These are phyloP conservation scores for Halteria grandinella DNA, from an alignment of 73 alveolate species.

Conservation along the genomic window DNA sequence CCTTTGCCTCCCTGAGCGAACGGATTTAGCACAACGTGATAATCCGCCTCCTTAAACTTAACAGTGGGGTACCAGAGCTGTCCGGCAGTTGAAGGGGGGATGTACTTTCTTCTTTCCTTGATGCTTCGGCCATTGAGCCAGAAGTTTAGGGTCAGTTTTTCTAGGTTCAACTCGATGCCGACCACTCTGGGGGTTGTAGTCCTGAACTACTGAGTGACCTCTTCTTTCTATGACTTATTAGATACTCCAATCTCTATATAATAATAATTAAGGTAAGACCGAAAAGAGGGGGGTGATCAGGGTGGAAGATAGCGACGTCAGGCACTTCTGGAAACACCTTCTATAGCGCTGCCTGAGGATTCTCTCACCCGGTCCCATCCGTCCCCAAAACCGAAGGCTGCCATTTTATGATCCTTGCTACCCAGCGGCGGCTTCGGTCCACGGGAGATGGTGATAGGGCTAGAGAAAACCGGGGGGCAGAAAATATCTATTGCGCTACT, in stretches of 20 bases:
- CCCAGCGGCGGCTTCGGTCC: no score
- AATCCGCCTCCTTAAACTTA: constrained; percentile 53
- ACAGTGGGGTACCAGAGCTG: constrained; percentile 64
- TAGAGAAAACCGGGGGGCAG: constrained; percentile 9
- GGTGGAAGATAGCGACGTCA: no score
- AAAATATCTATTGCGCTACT: not conserved
- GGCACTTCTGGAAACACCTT: no score
- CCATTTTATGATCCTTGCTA: no score
- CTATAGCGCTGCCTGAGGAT: no score
- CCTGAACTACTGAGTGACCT: constrained; percentile 54
- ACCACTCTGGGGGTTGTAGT: constrained; percentile 80
- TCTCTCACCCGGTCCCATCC: no score
- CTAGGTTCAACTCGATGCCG: constrained; percentile 69
- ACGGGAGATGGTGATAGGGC: no score
- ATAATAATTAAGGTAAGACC: constrained; percentile 15
- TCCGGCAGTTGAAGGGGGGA: constrained; percentile 27
- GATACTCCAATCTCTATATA: constrained; percentile 52
- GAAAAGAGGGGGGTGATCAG: no score
- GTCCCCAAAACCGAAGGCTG: no score
- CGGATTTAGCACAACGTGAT: constrained; percentile 58
- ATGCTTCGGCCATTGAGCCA: constrained; percentile 71
- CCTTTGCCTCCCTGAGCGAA: constrained; percentile 35
- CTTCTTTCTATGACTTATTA: constrained; percentile 26
- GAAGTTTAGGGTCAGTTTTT: constrained; percentile 61
- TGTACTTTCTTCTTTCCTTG: constrained; percentile 46